A percentile compares a stretch with the other conserved stretches of the same genome.
Evolutionary conservation across 2,329 filamentous ascomycete genomes (phyloP).

Genomic region (Xylogone sp.): DNA sequence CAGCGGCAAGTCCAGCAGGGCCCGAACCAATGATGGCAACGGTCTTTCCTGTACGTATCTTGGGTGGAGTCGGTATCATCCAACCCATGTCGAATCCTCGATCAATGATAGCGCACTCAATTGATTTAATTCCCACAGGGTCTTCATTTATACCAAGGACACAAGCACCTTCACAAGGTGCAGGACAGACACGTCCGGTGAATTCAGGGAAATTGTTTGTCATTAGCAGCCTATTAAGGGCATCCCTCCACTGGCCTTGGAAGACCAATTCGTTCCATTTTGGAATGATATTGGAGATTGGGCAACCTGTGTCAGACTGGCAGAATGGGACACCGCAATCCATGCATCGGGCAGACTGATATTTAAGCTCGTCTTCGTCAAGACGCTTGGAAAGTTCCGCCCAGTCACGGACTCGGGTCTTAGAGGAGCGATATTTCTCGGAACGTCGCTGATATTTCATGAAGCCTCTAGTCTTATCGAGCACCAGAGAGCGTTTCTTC

Average conservation of each 20-base stretch:
- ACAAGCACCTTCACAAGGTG: constrained; percentile 93
- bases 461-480: constrained; percentile 97
- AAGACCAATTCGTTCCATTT: constrained; percentile 90
- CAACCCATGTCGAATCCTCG: constrained; percentile 97
- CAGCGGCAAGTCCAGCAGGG: constrained; percentile 82
- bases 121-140: constrained; percentile 96
- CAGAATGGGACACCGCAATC: constrained; percentile 98
- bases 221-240: constrained; percentile 86
- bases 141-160: constrained; percentile 96
- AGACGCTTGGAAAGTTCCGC: constrained; percentile 83
- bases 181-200: constrained; percentile 93
- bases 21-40: constrained; percentile 89
- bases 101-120: constrained; percentile 97
- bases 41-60: constrained; percentile 80
- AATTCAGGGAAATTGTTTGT: constrained; percentile 99
- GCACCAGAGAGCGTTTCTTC: constrained; percentile 84
- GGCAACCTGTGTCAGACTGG: constrained; percentile 92
- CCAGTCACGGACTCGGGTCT: constrained; percentile 88
- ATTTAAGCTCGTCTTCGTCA: constrained; percentile 93
- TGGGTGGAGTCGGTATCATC: constrained; percentile 82
- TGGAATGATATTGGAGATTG: constrained; percentile 95
- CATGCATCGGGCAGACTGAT: constrained; percentile 96
- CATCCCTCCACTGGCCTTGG: constrained; percentile 80
- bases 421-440: constrained; percentile 86
- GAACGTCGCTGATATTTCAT: constrained; percentile 93